These are phyloP conservation scores for Sanghuangporus sanghuang DNA, from an alignment of 1,284 basidiomycete species.

Conservation along the genomic window DNA sequence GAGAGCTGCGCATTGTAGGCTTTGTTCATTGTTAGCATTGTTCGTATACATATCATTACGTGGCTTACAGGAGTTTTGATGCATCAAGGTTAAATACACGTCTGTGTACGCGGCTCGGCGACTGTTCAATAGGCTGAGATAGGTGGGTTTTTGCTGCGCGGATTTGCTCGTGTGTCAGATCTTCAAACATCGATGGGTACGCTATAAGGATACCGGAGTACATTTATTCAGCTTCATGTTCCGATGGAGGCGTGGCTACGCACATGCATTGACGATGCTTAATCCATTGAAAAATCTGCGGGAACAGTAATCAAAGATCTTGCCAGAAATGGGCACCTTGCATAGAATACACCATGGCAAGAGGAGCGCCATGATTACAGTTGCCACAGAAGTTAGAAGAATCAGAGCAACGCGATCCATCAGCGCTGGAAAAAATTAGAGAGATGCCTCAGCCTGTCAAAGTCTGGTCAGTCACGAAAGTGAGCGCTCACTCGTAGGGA, in stretches of 20 bases:
- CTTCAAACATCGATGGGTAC: conserved; percentile 30
- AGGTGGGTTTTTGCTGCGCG: conserved; percentile 23
- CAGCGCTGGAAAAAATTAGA: conserved; percentile 9
- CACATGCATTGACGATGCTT: conserved; percentile 23
- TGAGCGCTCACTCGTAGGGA: conserved; percentile 20
- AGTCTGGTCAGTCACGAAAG: not conserved
- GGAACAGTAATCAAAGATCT: conserved; percentile 17
- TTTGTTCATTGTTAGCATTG: not conserved
- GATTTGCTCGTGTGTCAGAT: conserved; percentile 24
- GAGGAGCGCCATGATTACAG: conserved; percentile 20
- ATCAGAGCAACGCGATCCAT: conserved; percentile 20
- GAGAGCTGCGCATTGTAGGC: conserved; percentile 24
- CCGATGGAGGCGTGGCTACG: not conserved
- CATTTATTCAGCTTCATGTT: not conserved
- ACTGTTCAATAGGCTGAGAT: conserved; percentile 18
- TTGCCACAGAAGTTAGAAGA: conserved; percentile 19
- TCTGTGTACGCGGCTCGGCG: conserved; percentile 19
- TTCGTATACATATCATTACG: not conserved
- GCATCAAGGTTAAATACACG: conserved; percentile 26
- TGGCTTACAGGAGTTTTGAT: conserved; percentile 24
- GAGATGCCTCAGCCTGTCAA: not conserved
- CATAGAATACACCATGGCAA: conserved; percentile 22
- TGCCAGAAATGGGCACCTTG: conserved; percentile 16
- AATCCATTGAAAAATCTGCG: conserved; percentile 19
- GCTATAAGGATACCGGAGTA: conserved; percentile 17